Conservation (phyloP, 176 grass and related monocot species). For the Zea luxurians region DNA sequence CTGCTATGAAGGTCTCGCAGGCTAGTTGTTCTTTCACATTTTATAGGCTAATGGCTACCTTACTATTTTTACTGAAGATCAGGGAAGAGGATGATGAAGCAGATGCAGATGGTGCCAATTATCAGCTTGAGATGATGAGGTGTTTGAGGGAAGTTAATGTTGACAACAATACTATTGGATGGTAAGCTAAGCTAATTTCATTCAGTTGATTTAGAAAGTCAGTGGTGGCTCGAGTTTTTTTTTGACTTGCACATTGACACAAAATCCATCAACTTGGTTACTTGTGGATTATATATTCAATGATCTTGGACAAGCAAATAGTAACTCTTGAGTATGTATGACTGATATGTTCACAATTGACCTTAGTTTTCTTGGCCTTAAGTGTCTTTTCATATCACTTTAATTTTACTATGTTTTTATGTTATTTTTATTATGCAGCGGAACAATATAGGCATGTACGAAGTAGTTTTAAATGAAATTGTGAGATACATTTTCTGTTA, state of each 20-base stretch:
- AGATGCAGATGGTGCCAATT: constrained; percentile 97
- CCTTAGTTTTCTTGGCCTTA: neutral
- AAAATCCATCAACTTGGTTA: neutral
- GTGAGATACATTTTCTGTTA: neutral
- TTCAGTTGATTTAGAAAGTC: constrained; percentile 22
- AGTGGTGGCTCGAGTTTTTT: neutral
- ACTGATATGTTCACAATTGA: neutral
- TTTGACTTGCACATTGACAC: neutral
- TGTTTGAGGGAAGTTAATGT: constrained; percentile 98
- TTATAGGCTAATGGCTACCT: constrained; percentile 23
- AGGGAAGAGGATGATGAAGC: constrained; percentile 96
- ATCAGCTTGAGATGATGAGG: constrained; percentile 99
- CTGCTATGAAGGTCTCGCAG: neutral
- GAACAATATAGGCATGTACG: neutral
- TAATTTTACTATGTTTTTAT: neutral
- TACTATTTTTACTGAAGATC: constrained; percentile 43
- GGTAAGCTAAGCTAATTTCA: constrained; percentile 54
- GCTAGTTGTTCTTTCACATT: constrained; percentile 14
- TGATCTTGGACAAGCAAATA: constrained; percentile 19
- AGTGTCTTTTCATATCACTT: neutral
- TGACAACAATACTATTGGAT: constrained; percentile 98
- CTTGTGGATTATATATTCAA: neutral
- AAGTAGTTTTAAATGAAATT: constrained; percentile 1
- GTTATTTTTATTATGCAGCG: neutral
- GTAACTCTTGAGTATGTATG: neutral